Base-by-base conservation (phyloP, 2,329 filamentous ascomycete species). In the Colletotrichum lupini region DNA sequence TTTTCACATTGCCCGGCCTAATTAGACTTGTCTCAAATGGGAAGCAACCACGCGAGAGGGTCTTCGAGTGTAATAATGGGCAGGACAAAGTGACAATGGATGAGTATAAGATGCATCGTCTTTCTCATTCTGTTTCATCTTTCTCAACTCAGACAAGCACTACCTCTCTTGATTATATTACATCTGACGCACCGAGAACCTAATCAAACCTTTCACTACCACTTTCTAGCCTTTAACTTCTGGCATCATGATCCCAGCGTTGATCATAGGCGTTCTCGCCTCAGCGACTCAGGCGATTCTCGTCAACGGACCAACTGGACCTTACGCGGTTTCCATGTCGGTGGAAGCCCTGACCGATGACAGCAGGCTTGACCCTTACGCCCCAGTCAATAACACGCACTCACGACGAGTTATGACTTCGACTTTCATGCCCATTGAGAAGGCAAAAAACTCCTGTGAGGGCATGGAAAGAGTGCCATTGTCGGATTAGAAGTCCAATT, bases 361-460 rank as follows among this genome's bases (percentile, higher is more conserved):
- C 5, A 68, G 62, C 12, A 81, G 82, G 0, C 64, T 80, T 9
- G 81, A 83, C 9, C 79, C 80, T 0, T 82, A 81, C 24, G 77
- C 80, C 0, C 76, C 75, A 0, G 64, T 60, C n/a, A 68, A 74
- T 16, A 37, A 72, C 2, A 76, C 74, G 1, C 78, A 79, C n/a
- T 74, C 76, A 1, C 74, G 81, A 5, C 76, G 76, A 8, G 60
- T 83, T 1, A 64, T 82, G 4, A 70, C 77, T 1, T 83, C 82
- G 0, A 68, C 81, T 4, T 83, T 81, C 57, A 75, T 81, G 22
- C 82, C 82, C 0, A 68, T 83, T 4, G 75, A 79, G 5, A 30
- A 70, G 24, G 28, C 73, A 16, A 53, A 70, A 1, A 74, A 75
- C 1, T 61, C 65, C 19, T 83, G 81, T 49, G 67, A 65, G 53